These are phyloP conservation scores for Hortiboletus rubellus DNA, from an alignment of 1,284 basidiomycete genomes.

Conservation along the genomic window DNA sequence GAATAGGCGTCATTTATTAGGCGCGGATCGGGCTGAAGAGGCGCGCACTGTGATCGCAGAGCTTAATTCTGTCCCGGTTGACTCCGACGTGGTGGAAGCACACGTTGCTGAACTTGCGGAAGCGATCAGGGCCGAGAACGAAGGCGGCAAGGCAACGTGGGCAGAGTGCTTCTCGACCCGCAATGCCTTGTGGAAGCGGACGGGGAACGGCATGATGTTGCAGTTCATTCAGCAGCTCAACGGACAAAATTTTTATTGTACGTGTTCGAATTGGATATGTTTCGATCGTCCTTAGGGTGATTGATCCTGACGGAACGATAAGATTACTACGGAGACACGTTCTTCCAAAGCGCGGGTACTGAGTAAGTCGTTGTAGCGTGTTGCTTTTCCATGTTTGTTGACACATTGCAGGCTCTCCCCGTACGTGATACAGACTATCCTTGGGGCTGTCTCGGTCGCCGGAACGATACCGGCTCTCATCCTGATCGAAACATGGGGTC, in stretches of 20 bases:
- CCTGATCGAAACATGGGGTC: conserved; percentile 66
- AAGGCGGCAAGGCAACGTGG: conserved; percentile 79
- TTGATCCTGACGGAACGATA: background rate
- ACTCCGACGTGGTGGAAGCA: conserved; percentile 64
- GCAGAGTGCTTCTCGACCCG: conserved; percentile 72
- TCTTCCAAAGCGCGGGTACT: conserved; percentile 77
- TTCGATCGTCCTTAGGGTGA: background rate
- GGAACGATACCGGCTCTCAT: conserved; percentile 65
- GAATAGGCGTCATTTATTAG: conserved; percentile 59
- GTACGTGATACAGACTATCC: conserved; percentile 71
- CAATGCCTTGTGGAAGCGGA: conserved; percentile 71
- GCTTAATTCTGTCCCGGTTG: conserved; percentile 61
- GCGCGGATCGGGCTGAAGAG: conserved; percentile 48
- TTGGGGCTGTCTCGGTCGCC: conserved; percentile 66
- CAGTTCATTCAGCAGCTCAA: conserved; percentile 81
- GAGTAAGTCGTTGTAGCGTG: conserved; percentile 38
- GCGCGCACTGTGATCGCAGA: conserved; percentile 63
- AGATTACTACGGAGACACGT: conserved; percentile 82
- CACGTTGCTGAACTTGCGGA: conserved; percentile 69
- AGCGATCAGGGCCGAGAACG: conserved; percentile 67
- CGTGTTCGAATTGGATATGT: conserved; percentile 16
- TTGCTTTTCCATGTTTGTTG: background rate
- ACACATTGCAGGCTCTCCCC: conserved; percentile 51
- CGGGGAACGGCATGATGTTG: conserved; percentile 76
- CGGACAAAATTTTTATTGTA: conserved; percentile 74